Percentiles rank a stretch among this genome's conserved stretches.
These are phyloP conservation scores for Hyphochytrium catenoides DNA, from an alignment of 352 stramenopile species.

Conservation along the genomic window DNA sequence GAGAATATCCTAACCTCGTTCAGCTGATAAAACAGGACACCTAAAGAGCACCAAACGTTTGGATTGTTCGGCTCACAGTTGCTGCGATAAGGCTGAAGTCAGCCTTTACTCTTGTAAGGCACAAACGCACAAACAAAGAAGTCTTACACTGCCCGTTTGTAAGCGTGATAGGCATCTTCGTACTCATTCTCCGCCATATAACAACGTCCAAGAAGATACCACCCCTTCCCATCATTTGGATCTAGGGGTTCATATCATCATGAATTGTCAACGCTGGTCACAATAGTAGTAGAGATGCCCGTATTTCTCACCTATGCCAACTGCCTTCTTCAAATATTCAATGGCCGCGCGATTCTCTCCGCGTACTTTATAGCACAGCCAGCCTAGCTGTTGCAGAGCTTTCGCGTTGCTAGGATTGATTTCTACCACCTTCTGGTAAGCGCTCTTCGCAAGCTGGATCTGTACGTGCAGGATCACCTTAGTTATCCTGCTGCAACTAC, in stretches of 20 bases:
- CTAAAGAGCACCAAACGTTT: slow-evolving; percentile 69
- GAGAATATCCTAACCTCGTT: no score
- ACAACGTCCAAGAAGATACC: slow-evolving; percentile 63
- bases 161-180: slow-evolving; percentile 64
- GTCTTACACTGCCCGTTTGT: slow-evolving; percentile 67
- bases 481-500: no score
- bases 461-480: background rate
- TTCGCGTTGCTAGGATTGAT: slow-evolving; percentile 58
- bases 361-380: slow-evolving; percentile 56
- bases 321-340: slow-evolving; percentile 54
- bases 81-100: no score
- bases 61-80: slow-evolving; percentile 66
- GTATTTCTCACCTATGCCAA: slow-evolving; percentile 16
- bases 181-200: slow-evolving; percentile 74
- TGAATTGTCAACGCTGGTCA: no score
- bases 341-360: slow-evolving; percentile 50
- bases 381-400: slow-evolving; percentile 48
- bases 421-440: slow-evolving; percentile 51
- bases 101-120: no score
- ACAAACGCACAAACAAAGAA: no score
- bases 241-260: slow-evolving; percentile 12
- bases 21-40: slow-evolving; percentile 68
- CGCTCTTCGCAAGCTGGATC: slow-evolving; percentile 53
- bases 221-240: slow-evolving; percentile 53
- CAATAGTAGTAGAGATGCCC: background rate